Base-by-base conservation (phyloP, 805 yeast species). In the Candida vaughaniae region DNA sequence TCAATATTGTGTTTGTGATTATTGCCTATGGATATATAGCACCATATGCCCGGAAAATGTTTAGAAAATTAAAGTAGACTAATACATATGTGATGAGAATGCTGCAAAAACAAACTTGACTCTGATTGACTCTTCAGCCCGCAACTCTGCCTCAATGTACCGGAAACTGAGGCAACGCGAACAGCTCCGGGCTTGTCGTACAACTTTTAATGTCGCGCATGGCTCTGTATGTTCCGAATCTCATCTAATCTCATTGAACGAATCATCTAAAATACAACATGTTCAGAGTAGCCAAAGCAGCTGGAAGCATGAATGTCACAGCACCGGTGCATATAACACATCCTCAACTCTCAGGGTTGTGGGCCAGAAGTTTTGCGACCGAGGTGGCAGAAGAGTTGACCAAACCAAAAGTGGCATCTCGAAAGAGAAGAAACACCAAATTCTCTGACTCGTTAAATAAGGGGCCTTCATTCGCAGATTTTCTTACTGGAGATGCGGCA, bases 381-480 rank as follows among this genome's bases (percentile, higher is more conserved):
- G 38, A 41, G 12, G 41, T 41, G 6, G 31, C 29, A 10, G 39
- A 22, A 19, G 37, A 33, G 12, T 25, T 30, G 20, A 30, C 34
- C 7, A 30, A 29, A 12, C 34, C 39, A 6, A 36, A 30, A 10
- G 27, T 35, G 16, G 10, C 20, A 10, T 25, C 36, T 11, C 51
- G 53, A 7, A 69, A 77, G 60, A 34, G 32, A 16, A 60, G 73
- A 42, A 61, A 67, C 16, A 82, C 91, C 1, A 63, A 66, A 8
- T 84, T 89, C 56, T 68, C 85, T 3, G 90, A 86, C 51, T 65
- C 73, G 36, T 64, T 90, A 39, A 85, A 80, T 51, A 71, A 75
- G 41, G 99, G 99, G 1, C 99, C 99, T 1, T 80, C 91, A 0
- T 93, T 93, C 56, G 96, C 84, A 36, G 99, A 93, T 60, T 93